Evolutionary conservation across 495 filamentous ascomycete genomes (phyloP).

Genomic region (Annulohypoxylon maeteangense): DNA sequence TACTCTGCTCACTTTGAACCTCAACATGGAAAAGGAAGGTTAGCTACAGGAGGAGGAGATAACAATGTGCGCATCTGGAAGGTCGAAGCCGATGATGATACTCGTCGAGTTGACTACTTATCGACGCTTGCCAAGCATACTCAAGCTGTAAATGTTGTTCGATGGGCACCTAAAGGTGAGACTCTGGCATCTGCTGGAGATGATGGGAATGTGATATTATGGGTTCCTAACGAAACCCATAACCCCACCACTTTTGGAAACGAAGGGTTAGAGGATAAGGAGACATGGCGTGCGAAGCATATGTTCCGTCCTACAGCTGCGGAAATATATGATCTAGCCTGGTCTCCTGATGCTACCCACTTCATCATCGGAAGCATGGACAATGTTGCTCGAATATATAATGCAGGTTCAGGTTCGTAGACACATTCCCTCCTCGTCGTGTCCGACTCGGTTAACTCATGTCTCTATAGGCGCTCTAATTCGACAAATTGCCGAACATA

Average conservation of each 20-base stretch:
- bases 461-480: constrained; percentile 77
- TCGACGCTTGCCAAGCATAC: constrained; percentile 92
- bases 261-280: constrained; percentile 90
- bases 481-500: constrained; percentile 97
- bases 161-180: constrained; percentile 94
- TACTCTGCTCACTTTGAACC: constrained; percentile 97
- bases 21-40: constrained; percentile 82
- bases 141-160: constrained; percentile 97
- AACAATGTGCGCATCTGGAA: constrained; percentile 98
- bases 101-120: constrained; percentile 87
- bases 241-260: constrained; percentile 72
- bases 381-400: constrained; percentile 97
- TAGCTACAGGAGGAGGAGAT: constrained; percentile 95
- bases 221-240: constrained; percentile 85
- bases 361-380: constrained; percentile 99
- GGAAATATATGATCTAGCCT: constrained; percentile 97
- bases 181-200: constrained; percentile 94
- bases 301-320: constrained; percentile 94
- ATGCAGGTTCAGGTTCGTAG: constrained; percentile 84
- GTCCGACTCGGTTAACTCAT: constrained; percentile 6
- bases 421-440: constrained; percentile 1
- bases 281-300: constrained; percentile 95
- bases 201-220: constrained; percentile 94
- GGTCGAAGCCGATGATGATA: constrained; percentile 85
- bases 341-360: constrained; percentile 95